Base-by-base conservation (phyloP, 2,329 filamentous ascomycete species). In the Aureobasidium sp. region DNA sequence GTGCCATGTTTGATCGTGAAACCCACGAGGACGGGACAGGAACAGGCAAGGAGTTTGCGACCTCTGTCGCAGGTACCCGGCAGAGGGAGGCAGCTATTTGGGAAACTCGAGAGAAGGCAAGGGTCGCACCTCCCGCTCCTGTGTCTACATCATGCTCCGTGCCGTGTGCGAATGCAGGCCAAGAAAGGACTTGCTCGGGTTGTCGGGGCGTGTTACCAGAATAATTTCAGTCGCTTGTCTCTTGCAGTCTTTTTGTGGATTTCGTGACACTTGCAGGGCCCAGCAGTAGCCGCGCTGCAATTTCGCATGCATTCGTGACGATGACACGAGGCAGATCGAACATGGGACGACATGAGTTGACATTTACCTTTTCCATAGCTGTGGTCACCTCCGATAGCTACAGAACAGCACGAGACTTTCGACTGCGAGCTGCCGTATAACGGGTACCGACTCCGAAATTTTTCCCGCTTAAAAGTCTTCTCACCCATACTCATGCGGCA, bases 91-190 rank as follows among this genome's bases (percentile, higher is more conserved):
- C 27, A 57, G 53, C 53, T 57, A 57, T 57, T 57, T 57, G 53
- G 27, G 41, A 39, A 57, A 36, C 24, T 20, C 24, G 12, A 20
- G 32, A 34, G 10, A 36, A 26, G 24, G 41, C 27, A 34, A 57
- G 39, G 27, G 53, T 46, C n/a, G 17, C 37, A 27, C n/a, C 39
- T 36, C 44, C n/a, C 24, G 39, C 39, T 46, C 24, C 13, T 43
- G 51, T 32, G 51, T 24, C 24, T 34, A 34, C 17, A 17, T 29
- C 51, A 55, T 43, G 51, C 24, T 55, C 36, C 37, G 51, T 55
- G 51, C 36, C 51, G 51, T 43, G 51, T 55, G 32, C 29, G 53
- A 12, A 57, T 57, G 53, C 53, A 57, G 53, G 53, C 53, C 53
- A 57, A 57, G 53, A 44, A 56, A 29, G 15, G 27, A 57, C 39